These are phyloP conservation scores for Agrocybe pediades DNA, from an alignment of 768 basidiomycete species.

Conservation along the genomic window DNA sequence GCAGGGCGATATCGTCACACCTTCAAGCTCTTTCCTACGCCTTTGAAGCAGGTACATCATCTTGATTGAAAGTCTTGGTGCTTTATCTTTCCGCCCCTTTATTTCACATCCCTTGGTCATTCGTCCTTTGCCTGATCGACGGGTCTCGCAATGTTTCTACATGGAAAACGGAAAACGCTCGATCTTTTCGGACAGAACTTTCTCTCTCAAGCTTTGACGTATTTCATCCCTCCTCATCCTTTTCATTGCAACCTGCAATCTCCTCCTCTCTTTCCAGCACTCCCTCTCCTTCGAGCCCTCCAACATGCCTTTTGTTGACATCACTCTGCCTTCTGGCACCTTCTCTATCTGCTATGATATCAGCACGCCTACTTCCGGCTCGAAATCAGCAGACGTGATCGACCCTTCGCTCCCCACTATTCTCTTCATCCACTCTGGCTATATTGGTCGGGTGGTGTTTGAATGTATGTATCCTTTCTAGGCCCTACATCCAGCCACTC, in stretches of 20 bases:
- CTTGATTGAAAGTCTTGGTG: too few relatives aligned
- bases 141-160: too few relatives aligned
- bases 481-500: neutral
- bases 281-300: neutral
- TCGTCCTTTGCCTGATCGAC: too few relatives aligned
- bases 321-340: slow-evolving; percentile 29
- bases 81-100: too few relatives aligned
- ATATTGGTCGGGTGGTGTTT: slow-evolving; percentile 32
- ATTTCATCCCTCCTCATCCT: too few relatives aligned
- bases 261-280: neutral
- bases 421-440: slow-evolving; percentile 39
- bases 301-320: slow-evolving; percentile 32
- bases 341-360: slow-evolving; percentile 36
- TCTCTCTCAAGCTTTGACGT: too few relatives aligned
- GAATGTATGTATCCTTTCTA: slow-evolving; percentile 27
- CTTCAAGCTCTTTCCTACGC: too few relatives aligned
- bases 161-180: too few relatives aligned
- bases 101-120: too few relatives aligned
- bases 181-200: too few relatives aligned
- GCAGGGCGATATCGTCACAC: too few relatives aligned
- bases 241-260: neutral
- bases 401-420: slow-evolving; percentile 35
- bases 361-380: slow-evolving; percentile 32
- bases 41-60: too few relatives aligned
- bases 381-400: slow-evolving; percentile 27